These are phyloP conservation scores for Heliosperma pusillum DNA, from an alignment of 148 eudicot genomes.

Conservation along the genomic window DNA sequence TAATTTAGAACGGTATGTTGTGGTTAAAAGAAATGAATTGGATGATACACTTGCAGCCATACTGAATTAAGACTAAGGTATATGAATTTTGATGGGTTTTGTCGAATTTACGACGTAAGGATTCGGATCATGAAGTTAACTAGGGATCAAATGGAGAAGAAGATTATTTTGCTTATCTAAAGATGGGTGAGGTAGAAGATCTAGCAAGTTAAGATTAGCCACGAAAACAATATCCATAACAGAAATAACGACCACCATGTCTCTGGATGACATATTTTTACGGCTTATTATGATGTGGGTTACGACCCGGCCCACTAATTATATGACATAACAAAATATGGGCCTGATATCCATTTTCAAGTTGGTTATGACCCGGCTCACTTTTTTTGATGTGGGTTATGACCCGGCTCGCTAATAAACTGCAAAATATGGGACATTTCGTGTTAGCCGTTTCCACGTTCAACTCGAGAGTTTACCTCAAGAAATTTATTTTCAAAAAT, in stretches of 20 bases:
- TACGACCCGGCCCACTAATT: too few species aligned
- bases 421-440: too few species aligned
- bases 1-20: constrained; percentile 45
- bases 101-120: neutral
- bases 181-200: constrained; percentile 20
- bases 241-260: constrained; percentile 24
- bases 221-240: constrained; percentile 47
- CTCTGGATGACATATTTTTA: constrained; percentile 1
- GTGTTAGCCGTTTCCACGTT: too few species aligned
- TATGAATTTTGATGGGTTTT: constrained; percentile 5
- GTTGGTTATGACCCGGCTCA: too few species aligned
- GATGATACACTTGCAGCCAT: constrained; percentile 70
- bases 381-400: too few species aligned
- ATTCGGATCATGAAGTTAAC: constrained; percentile 4
- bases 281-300: too few species aligned
- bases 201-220: constrained; percentile 47
- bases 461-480: too few species aligned
- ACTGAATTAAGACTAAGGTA: neutral
- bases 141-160: constrained; percentile 1
- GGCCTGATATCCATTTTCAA: too few species aligned
- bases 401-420: too few species aligned
- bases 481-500: too few species aligned
- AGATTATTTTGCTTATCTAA: constrained; percentile 25
- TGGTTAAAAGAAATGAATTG: constrained; percentile 55
- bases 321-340: too few species aligned